Evolutionary conservation across 306 rosid genomes (phyloP), one percentile per base, ranked within the genome.

Genomic region (Quercus aquifolioides): DNA sequence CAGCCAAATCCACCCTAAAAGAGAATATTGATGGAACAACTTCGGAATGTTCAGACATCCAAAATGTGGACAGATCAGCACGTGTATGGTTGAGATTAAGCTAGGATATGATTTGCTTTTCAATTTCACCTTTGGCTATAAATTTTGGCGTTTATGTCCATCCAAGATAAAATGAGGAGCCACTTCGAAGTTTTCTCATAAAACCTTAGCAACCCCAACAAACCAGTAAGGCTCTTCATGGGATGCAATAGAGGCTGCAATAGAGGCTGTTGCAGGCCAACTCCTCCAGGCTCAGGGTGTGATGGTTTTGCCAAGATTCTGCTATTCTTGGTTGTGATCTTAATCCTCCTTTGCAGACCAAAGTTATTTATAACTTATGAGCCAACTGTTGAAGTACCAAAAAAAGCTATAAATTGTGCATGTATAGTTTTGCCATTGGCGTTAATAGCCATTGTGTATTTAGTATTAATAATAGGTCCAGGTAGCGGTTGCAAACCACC

Each of bases 261-360:
- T 31, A 31, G 35, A 31, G 35, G 43, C 43, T 38, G 46, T 7
- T 38, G 46, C 46, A 38, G 46, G 7, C 46, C 46, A 7, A 38
- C 46, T 38, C 11, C 11, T 65, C 88, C 88, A 5, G 85, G 77
- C 74, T 76, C 85, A 28, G 4, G 13, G 15, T 75, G 77, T 51
- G 0, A 84, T 70, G 38, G 28, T 35, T 55, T 90, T 33, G 78
- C 91, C 64, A 71, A 70, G 68, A 83, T 93, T 69, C 81, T 90
- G 65, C 74, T 86, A 71, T 54, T 90, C 57, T 84, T 92, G 84
- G 90, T 82, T 0, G 92, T 89, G 79, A 82, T 84, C 54, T 64
- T 85, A 57, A 3, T 84, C 62, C 89, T 91, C 65, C 79, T 91
- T 49, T 11, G 19, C 77, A 64, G 78, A 35, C 92, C 94, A 62